A percentile compares a stretch with the other conserved stretches of the same genome.
Evolutionary conservation across 129 eudicot species (phyloP).

Genomic region (Flaveria robusta): DNA sequence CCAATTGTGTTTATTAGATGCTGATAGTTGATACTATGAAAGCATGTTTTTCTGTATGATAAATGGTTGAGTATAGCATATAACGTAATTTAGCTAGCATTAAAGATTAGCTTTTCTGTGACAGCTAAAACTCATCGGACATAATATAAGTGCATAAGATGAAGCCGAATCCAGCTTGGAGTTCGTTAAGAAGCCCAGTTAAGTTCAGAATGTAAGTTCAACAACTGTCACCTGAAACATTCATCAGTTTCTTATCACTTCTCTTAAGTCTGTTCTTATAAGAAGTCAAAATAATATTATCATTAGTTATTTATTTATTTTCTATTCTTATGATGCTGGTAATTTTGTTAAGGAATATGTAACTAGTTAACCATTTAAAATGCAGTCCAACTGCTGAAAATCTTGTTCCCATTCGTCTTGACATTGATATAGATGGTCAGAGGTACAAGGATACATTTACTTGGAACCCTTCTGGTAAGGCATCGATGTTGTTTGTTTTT

Average conservation of each 20-base stretch:
- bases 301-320: background rate
- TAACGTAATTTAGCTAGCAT: background rate
- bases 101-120: background rate
- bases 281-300: background rate
- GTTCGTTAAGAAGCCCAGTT: constrained; percentile 59
- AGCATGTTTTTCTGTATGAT: background rate
- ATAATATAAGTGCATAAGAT: constrained; percentile 28
- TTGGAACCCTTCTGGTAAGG: constrained; percentile 86
- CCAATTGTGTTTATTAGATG: background rate
- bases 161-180: constrained; percentile 66
- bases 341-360: background rate
- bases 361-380: constrained; percentile 19
- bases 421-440: constrained; percentile 84
- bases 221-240: background rate
- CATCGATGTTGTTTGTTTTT: background rate
- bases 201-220: constrained; percentile 79
- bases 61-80: background rate
- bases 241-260: background rate
- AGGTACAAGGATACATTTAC: constrained; percentile 80
- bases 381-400: constrained; percentile 91
- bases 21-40: background rate
- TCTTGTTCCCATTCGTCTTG: constrained; percentile 85
- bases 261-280: background rate
- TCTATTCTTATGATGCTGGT: background rate
- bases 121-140: constrained; percentile 19